Conservation (phyloP, 495 filamentous ascomycete species). For the Trypethelium eluteriae region DNA sequence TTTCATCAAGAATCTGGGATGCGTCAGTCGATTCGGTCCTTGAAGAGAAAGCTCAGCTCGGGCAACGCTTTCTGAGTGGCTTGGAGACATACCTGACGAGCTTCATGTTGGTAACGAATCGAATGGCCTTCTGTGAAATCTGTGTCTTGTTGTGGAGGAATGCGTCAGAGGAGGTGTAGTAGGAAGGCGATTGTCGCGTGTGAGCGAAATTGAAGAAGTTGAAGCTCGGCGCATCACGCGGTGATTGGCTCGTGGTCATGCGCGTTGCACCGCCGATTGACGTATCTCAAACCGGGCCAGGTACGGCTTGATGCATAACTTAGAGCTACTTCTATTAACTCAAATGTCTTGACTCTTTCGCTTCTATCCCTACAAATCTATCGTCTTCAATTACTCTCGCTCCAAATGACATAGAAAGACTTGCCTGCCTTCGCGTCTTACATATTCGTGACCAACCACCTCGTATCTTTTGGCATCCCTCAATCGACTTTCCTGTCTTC, state of each 20-base stretch:
- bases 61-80: slow-evolving; percentile 31
- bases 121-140: background rate
- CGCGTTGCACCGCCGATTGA: background rate
- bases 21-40: slow-evolving; percentile 26
- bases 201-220: background rate
- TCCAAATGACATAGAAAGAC: background rate
- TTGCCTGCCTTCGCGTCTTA: background rate
- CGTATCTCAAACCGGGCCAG: background rate
- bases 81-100: slow-evolving; percentile 75
- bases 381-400: background rate
- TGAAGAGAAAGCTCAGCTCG: slow-evolving; percentile 33
- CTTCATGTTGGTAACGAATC: slow-evolving; percentile 58
- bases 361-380: background rate
- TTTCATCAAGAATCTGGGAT: slow-evolving; percentile 89
- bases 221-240: background rate
- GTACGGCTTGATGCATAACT: too few species aligned
- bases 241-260: background rate
- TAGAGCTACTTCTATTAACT: too few species aligned
- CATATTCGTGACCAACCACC: background rate
- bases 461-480: background rate
- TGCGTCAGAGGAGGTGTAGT: background rate
- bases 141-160: background rate
- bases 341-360: background rate
- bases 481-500: background rate
- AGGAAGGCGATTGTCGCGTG: background rate